Evolutionary conservation across 2,329 filamentous ascomycete genomes (phyloP).

Genomic region (Fusarium ambrosium): DNA sequence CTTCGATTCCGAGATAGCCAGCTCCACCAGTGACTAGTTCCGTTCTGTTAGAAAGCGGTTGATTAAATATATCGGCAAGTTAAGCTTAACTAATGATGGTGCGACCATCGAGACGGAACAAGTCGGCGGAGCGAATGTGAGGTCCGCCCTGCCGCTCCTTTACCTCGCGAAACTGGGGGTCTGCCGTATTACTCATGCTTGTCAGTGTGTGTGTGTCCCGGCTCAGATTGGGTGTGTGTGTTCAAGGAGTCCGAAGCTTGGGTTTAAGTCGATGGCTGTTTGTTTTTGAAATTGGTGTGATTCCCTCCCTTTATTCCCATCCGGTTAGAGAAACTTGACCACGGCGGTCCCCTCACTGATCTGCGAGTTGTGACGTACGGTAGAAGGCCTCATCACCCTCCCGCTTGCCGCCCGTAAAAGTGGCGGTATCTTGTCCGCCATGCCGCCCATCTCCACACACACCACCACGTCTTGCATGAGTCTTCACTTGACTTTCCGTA

Average conservation of each 20-base stretch:
- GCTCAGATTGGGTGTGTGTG: background rate
- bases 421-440: too few species aligned
- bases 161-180: conserved; percentile 12
- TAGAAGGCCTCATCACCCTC: too few species aligned
- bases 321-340: background rate
- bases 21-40: conserved; percentile 12
- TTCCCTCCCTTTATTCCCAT: background rate
- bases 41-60: background rate
- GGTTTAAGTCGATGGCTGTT: background rate
- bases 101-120: conserved; percentile 11
- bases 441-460: background rate
- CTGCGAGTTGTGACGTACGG: background rate
- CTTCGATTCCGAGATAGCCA: conserved; percentile 11
- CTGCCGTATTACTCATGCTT: conserved; percentile 8
- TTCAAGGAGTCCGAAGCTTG: background rate
- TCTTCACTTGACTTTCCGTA: too few species aligned
- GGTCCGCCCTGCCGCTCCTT: conserved; percentile 7
- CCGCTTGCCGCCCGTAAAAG: too few species aligned
- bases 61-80: background rate
- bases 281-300: too few species aligned
- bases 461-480: background rate
- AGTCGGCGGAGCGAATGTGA: background rate
- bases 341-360: background rate
- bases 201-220: background rate
- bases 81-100: conserved; percentile 3